These are phyloP conservation scores for Tulasnella sp. DNA, from an alignment of 768 basidiomycete genomes.

Conservation along the genomic window DNA sequence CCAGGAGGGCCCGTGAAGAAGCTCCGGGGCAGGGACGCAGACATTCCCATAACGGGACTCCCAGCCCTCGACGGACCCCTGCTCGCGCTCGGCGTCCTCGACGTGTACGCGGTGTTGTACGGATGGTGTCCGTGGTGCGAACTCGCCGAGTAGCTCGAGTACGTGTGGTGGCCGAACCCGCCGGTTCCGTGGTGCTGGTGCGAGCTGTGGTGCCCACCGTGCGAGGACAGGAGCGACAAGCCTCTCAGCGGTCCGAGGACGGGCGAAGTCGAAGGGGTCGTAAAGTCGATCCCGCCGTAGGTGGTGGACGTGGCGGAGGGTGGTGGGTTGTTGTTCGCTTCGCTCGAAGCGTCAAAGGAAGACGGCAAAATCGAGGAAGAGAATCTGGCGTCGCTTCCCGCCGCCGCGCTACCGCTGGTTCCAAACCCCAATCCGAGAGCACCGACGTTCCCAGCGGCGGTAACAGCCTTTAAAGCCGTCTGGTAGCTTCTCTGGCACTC, in stretches of 20 bases:
- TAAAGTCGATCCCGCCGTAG: conserved; percentile 4
- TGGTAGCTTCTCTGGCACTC: conserved; percentile 47
- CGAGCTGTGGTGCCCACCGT: not conserved
- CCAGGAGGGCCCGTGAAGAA: conserved; percentile 9
- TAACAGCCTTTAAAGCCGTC: conserved; percentile 42
- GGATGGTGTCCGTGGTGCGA: conserved; percentile 15
- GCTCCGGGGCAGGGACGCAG: not conserved
- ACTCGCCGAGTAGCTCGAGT: not conserved
- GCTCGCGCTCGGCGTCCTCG: conserved; percentile 3
- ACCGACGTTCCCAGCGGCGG: conserved; percentile 38
- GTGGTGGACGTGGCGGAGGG: not conserved
- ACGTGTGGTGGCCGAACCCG: conserved; percentile 13
- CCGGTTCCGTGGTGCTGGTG: conserved; percentile 21
- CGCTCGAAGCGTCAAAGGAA: not conserved
- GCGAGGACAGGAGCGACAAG: conserved; percentile 38
- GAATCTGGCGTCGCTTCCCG: not conserved
- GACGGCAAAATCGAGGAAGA: conserved; percentile 7
- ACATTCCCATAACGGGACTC: conserved; percentile 31
- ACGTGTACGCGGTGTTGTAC: not conserved
- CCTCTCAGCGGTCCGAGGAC: conserved; percentile 40
- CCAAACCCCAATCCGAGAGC: conserved; percentile 33
- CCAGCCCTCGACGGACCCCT: conserved; percentile 30
- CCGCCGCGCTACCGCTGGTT: not conserved
- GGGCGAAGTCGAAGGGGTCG: conserved; percentile 38
- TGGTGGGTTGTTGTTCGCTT: not conserved